Evolutionary conservation across 1,284 basidiomycete genomes (phyloP).

Genomic region (Rhodotorula sp.): DNA sequence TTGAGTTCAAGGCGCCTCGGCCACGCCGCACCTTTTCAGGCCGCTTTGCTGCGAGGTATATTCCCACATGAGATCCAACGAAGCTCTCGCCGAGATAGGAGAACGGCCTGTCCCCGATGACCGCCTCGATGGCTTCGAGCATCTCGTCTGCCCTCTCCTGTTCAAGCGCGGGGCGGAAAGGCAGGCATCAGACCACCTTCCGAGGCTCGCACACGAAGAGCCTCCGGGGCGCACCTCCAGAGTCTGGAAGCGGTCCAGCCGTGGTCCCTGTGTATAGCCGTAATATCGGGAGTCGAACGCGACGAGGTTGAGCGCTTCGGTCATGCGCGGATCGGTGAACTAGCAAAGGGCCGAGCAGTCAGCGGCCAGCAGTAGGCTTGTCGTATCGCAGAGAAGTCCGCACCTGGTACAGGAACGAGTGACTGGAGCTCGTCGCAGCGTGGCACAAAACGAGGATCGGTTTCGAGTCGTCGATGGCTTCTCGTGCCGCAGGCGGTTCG

Average conservation of each 20-base stretch:
- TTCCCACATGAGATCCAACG: conserved; percentile 17
- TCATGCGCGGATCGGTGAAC: conserved; percentile 15
- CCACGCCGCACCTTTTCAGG: conserved; percentile 10
- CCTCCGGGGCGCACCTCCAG: conserved; percentile 8
- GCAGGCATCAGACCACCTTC: neutral
- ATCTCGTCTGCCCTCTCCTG: conserved; percentile 28
- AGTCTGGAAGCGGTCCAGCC: conserved; percentile 8
- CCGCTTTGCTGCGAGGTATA: conserved; percentile 7
- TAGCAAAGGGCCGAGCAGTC: neutral
- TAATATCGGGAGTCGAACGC: conserved; percentile 23
- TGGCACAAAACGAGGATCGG: conserved; percentile 16
- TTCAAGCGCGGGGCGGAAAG: no score
- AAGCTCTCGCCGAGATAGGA: conserved; percentile 19
- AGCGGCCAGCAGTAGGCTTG: neutral
- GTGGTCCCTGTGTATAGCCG: conserved; percentile 1
- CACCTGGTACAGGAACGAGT: conserved; percentile 24
- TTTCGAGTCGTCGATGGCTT: neutral
- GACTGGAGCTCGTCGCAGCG: conserved; percentile 13
- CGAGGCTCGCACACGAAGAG: no score
- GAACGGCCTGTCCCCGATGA: conserved; percentile 15
- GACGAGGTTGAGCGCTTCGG: conserved; percentile 19
- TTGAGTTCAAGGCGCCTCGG: no score
- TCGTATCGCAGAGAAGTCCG: neutral
- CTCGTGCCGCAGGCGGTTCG: neutral
- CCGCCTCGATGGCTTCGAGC: conserved; percentile 19